Evolutionary conservation across 331 rosid genomes (phyloP), one percentile per base, ranked within the genome.

Genomic region (Rhamnella rubrinervis): DNA sequence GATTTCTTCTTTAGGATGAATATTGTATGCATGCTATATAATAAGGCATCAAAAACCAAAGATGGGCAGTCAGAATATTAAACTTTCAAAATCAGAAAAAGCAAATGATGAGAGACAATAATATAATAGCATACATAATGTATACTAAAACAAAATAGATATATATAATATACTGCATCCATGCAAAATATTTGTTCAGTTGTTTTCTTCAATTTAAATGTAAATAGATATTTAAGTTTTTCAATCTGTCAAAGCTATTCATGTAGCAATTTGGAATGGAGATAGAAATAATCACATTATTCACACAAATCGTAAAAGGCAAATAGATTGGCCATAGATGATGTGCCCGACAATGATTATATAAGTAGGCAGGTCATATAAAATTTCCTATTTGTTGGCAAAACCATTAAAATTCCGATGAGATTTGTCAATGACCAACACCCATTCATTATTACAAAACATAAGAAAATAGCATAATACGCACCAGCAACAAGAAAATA

Each of bases 1-100:
- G 88, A 80, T 92, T 88, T 82, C 72, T 79, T 20, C 73, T 78
- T 62, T 68, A 71, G 75, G 63, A 72, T 52, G 44, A 39, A 61
- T 31, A 19, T 39, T 28, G 35, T 28, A 28, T 28, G 35, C 35
- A 28, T 28, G 0, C 35, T 28, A 28, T 28, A 28, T 28, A 28
- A 28, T 3, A 28, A 28, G 60, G 49, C 71, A 67, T 17, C 4
- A 12, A 53, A 11, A 37, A 53, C n/a, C 57, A 65, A 9, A 18
- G 5, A 65, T 2, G 53, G n/a, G 58, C 25, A 5, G 3, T 8
- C 5, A 18, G 19, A n/a, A 53, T 50, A 4, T 52, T 26, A 8
- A 44, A 44, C 10, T 14, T 44, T 44, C 49, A 44, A 23, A 50
- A 49, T 21, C 14, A 7, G 9, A 56, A 56, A 28, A 21, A 40